Base-by-base conservation (phyloP, 768 basidiomycete species). In the Roridomyces roridus region DNA sequence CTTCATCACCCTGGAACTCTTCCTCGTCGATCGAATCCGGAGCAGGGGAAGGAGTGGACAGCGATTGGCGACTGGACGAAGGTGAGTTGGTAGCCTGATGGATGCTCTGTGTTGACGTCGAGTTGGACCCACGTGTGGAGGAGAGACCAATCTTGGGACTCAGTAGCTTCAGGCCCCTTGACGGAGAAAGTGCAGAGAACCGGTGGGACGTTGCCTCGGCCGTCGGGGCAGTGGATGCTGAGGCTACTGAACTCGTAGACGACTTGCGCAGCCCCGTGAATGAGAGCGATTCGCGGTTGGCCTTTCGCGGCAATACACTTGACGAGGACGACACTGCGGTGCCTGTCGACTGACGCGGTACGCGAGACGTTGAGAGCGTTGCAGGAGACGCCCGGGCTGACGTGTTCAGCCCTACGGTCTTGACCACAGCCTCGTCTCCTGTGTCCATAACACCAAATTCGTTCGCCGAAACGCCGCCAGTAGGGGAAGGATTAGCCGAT, bases 1-100 rank as follows among this genome's bases (percentile, higher is more conserved):
- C 97, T 59, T 97, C 95, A 68, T 99, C 97, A 15, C 92, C 97
- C 17, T 91, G 74, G 7, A 89, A 46, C 70, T 96, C 92, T 59
- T 96, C 94, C 56, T 96, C 95, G 55, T 93, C 93, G 3, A 91
- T 77, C 3, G 83, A 77, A 63, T 85, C 87, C 24, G 88, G 88
- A 6, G 83, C 85, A 0, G 95, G 94, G 2, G 95, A 96, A 4
- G 93, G 92, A 2, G 91, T 92, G 5, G 90, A 93, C 21, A 89
- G 72, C 20, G 90, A 90, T 56, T 90, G 86, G 31, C 88, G 82
- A 65, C 87, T 88, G 4, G 86, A 85, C 1, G 89, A 86, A 14
- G 88, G 89, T 2, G 89, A 82, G 23, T 74, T 72, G 68, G 81
- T 77, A 35, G 79, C 72, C 64, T 86, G 81, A 58, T 83, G 78